These are phyloP conservation scores for Cyberlindnera maclurae DNA, from an alignment of 805 yeast genomes.

Conservation along the genomic window DNA sequence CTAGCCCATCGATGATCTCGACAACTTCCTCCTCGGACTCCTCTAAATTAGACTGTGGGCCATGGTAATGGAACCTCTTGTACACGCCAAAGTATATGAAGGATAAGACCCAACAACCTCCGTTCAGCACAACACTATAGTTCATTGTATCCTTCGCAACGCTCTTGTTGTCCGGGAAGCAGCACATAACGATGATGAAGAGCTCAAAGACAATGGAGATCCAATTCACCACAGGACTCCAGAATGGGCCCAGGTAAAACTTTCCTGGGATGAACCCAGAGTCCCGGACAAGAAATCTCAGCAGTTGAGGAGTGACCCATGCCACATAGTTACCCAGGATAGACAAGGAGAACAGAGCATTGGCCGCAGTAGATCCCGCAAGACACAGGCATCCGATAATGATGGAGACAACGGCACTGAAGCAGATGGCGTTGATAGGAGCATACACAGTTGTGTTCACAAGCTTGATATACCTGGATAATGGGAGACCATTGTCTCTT, in stretches of 20 bases:
- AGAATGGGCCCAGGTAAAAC: conserved; percentile 48
- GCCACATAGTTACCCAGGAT: conserved; percentile 37
- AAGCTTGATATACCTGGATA: conserved; percentile 45
- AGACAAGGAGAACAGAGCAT: conserved; percentile 36
- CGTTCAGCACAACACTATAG: conserved; percentile 61
- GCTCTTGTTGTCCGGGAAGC: conserved; percentile 49
- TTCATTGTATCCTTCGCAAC: conserved; percentile 48
- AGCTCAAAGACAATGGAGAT: conserved; percentile 42
- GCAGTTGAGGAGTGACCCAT: conserved; percentile 33
- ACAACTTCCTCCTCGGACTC: conserved; percentile 18
- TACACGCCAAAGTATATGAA: conserved; percentile 42
- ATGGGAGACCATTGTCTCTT: conserved; percentile 68
- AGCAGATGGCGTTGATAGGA: conserved; percentile 56
- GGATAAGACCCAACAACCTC: conserved; percentile 52
- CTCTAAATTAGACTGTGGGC: conserved; percentile 39
- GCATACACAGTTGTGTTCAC: conserved; percentile 49
- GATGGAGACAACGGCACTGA: conserved; percentile 30
- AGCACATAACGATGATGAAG: conserved; percentile 47
- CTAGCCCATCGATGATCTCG: conserved; percentile 8
- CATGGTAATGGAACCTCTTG: conserved; percentile 49
- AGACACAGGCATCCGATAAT: conserved; percentile 34
- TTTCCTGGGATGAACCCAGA: conserved; percentile 56
- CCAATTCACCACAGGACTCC: conserved; percentile 40
- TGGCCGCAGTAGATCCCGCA: conserved; percentile 35
- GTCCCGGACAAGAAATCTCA: conserved; percentile 37